Percentiles rank a stretch among this genome's conserved stretches.
phyloP scores from a whole-genome alignment of 2,329 filamentous ascomycete species.

The Lasiodiplodia hormozganensis region DNA sequence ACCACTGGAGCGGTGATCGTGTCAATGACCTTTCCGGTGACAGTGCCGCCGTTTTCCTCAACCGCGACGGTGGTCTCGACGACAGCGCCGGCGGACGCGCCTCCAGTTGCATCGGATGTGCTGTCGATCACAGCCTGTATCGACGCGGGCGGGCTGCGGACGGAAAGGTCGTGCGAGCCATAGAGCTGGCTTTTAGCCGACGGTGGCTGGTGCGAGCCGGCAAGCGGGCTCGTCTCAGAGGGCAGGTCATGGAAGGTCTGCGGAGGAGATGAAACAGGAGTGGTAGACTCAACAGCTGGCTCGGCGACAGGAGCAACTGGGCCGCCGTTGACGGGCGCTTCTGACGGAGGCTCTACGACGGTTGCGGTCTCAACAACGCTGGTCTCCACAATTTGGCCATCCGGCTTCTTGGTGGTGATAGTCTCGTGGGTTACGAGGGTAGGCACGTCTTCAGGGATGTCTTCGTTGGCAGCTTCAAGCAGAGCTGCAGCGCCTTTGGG shows the following conservation, averaged over 20 bases:
- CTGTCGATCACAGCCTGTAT: background rate
- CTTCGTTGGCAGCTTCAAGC: slow-evolving; percentile 2
- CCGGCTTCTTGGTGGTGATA: slow-evolving; percentile 4
- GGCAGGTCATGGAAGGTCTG: background rate
- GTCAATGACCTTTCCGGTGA: background rate
- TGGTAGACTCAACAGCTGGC: slow-evolving; percentile 4
- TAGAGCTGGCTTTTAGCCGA: slow-evolving; percentile 11
- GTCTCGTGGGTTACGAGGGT: slow-evolving; percentile 18
- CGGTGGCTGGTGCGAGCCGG: background rate
- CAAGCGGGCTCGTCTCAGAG: background rate
- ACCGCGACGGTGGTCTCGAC: background rate
- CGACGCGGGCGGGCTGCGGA: background rate
- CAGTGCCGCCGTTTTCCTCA: background rate
- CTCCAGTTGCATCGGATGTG: background rate
- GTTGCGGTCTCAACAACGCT: slow-evolving; percentile 1
- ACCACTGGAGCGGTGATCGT: background rate
- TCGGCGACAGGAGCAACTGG: background rate
- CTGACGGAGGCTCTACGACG: background rate
- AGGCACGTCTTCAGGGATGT: background rate
- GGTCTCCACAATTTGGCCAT: slow-evolving; percentile 4
- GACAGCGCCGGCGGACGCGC: background rate
- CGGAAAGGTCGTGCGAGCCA: slow-evolving; percentile 6
- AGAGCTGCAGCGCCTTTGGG: slow-evolving; percentile 26
- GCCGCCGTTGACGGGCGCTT: background rate
- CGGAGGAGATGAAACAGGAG: background rate